Conservation (phyloP, 257 asterid species). For the Solanum chilense region DNA sequence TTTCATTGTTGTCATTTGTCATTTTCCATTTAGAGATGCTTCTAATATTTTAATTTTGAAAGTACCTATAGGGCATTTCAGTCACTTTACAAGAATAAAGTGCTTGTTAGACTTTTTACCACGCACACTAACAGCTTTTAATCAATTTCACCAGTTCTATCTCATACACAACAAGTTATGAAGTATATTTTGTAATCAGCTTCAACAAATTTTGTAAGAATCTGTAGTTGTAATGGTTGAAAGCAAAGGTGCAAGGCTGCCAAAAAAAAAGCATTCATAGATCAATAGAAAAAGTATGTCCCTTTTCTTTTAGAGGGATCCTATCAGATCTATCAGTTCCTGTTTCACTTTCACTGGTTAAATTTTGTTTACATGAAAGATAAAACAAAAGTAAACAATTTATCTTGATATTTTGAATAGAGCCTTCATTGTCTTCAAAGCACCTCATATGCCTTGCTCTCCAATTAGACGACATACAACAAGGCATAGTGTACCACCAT, state of each 20-base stretch:
- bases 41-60: neutral
- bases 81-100: neutral
- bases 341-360: neutral
- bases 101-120: neutral
- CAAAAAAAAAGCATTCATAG: neutral
- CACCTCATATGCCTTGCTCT: neutral
- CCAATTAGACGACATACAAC: neutral
- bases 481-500: neutral
- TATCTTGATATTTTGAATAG: neutral
- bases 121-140: neutral
- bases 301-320: neutral
- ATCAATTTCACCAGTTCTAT: neutral
- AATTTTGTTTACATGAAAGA: neutral
- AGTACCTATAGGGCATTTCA: neutral
- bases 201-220: neutral
- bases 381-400: neutral
- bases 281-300: neutral
- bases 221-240: neutral
- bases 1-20: neutral
- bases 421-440: neutral
- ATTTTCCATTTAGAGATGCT: neutral
- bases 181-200: neutral
- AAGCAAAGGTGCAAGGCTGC: neutral
- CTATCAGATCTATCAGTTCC: neutral
- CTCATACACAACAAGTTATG: neutral